Evolutionary conservation across 1,284 basidiomycete genomes (phyloP).

Genomic region (Apiotrichum sp.): DNA sequence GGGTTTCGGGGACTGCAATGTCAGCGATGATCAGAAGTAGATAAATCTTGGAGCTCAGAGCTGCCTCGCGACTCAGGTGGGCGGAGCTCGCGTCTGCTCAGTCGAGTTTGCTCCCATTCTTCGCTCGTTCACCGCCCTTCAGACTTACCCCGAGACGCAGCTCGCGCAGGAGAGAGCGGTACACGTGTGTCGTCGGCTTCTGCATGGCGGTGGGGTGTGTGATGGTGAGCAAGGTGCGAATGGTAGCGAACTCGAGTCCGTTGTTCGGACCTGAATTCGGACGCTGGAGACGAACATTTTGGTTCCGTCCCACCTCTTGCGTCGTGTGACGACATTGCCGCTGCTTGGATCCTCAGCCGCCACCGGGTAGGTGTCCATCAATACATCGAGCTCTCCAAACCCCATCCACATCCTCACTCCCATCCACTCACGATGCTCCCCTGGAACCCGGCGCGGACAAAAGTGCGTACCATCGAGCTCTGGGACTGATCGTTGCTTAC

Average conservation of each 20-base stretch:
- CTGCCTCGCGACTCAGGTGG: background rate
- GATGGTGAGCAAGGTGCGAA: background rate
- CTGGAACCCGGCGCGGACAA: conserved; percentile 35
- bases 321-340: background rate
- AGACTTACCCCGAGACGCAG: conserved; percentile 40
- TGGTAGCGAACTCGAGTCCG: background rate
- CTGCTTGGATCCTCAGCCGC: too few species aligned
- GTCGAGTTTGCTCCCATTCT: background rate
- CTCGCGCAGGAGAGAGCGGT: conserved; percentile 44
- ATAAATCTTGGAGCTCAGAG: background rate
- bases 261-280: background rate
- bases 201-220: background rate
- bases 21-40: background rate
- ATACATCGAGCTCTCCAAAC: too few species aligned
- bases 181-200: conserved; percentile 29
- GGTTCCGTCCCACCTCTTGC: conserved; percentile 2
- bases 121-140: background rate
- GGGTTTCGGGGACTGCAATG: conserved; percentile 48
- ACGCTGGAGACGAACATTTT: conserved; percentile 7
- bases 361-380: too few species aligned
- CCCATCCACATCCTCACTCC: background rate
- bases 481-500: background rate
- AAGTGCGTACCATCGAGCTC: conserved; percentile 13
- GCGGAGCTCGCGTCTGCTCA: background rate
- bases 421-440: conserved; percentile 25